Percentiles rank a stretch among this genome's conserved stretches.
These are phyloP conservation scores for Phyllosticta citrichinensis DNA, from an alignment of 2,329 filamentous ascomycete genomes.

Conservation along the genomic window DNA sequence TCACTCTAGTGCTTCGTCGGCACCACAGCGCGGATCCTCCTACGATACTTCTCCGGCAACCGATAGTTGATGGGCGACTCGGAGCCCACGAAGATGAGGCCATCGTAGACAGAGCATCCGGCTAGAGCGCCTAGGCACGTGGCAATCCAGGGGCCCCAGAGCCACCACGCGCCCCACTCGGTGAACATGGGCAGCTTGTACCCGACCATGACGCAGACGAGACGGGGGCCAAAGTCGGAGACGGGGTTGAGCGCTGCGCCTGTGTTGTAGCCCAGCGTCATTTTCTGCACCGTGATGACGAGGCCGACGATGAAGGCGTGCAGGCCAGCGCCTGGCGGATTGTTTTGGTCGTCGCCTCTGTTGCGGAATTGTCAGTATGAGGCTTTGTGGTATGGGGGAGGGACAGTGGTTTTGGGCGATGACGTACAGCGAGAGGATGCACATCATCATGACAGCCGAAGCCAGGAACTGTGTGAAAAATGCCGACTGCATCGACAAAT, in stretches of 20 bases:
- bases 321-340: conserved; percentile 35
- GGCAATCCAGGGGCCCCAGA: conserved; percentile 28
- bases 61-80: conserved; percentile 33
- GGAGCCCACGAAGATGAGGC: conserved; percentile 29
- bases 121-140: conserved; percentile 22
- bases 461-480: conserved; percentile 31
- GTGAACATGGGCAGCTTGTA: conserved; percentile 33
- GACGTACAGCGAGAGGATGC: conserved; percentile 21
- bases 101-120: conserved; percentile 26
- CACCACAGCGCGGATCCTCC: neutral
- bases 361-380: too few species aligned
- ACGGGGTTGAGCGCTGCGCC: conserved; percentile 40
- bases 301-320: conserved; percentile 32
- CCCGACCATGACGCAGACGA: conserved; percentile 36
- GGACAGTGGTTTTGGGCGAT: too few species aligned
- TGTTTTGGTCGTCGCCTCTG: conserved; percentile 32
- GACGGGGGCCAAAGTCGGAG: conserved; percentile 41
- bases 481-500: conserved; percentile 21
- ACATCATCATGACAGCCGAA: conserved; percentile 20
- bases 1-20: neutral
- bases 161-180: conserved; percentile 26
- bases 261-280: conserved; percentile 38
- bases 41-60: conserved; percentile 21
- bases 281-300: conserved; percentile 26
- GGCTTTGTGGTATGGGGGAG: too few species aligned